Conservation (phyloP, 495 filamentous ascomycete species). For the Podospora didyma region DNA sequence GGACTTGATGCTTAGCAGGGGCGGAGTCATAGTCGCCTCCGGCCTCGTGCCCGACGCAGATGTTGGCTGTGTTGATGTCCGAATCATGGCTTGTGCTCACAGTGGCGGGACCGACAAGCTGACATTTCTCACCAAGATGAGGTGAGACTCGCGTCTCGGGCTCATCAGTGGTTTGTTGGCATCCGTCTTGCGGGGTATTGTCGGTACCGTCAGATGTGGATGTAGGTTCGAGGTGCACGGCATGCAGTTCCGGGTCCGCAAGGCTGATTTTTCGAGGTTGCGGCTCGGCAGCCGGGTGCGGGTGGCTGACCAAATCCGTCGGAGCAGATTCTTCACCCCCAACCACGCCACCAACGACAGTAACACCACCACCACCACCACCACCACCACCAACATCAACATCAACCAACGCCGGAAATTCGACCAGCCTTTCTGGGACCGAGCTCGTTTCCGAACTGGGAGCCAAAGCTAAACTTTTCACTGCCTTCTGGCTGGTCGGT, state of each 20-base stretch:
- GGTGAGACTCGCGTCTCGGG: too few relatives aligned
- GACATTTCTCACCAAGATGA: too few relatives aligned
- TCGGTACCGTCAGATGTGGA: not conserved
- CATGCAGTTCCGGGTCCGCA: not conserved
- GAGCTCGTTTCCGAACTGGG: constrained; percentile 10
- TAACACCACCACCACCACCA: not conserved
- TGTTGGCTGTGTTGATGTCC: not conserved
- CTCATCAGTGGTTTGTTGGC: too few relatives aligned
- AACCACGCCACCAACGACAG: not conserved
- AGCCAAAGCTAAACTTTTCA: not conserved
- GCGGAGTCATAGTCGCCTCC: not conserved
- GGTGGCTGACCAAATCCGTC: too few relatives aligned
- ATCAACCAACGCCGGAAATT: not conserved
- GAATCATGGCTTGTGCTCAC: not conserved
- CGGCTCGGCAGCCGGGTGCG: too few relatives aligned
- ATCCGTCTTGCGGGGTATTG: not conserved
- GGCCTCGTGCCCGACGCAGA: not conserved
- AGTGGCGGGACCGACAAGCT: not conserved
- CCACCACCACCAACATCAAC: not conserved
- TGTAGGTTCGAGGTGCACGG: not conserved
- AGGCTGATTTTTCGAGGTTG: not conserved
- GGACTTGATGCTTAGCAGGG: too few relatives aligned
- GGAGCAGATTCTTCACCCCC: not conserved
- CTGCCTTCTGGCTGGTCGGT: constrained; percentile 1
- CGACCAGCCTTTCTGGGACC: constrained; percentile 16